Evolutionary conservation across 768 basidiomycete genomes (phyloP).

Genomic region (Clavulina sp.): DNA sequence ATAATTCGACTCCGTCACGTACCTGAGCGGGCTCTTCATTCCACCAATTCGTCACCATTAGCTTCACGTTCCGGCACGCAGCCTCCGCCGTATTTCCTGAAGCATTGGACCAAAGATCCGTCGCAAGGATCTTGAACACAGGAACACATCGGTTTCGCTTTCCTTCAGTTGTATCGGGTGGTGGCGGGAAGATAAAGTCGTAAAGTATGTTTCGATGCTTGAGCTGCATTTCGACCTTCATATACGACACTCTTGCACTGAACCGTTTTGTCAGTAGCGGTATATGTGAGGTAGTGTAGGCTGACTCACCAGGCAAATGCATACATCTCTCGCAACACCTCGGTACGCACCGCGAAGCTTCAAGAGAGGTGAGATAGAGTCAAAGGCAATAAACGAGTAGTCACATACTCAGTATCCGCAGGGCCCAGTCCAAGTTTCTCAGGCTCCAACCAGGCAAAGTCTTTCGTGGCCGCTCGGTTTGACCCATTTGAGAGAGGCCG

Average conservation of each 20-base stretch:
- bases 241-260: slow-evolving; percentile 82
- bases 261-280: background rate
- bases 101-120: slow-evolving; percentile 39
- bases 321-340: slow-evolving; percentile 59
- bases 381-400: background rate
- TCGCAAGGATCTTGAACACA: slow-evolving; percentile 64
- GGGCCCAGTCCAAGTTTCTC: slow-evolving; percentile 8
- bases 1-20: slow-evolving; percentile 1
- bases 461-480: slow-evolving; percentile 7
- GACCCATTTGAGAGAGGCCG: slow-evolving; percentile 14
- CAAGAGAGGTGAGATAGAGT: background rate
- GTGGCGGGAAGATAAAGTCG: slow-evolving; percentile 44
- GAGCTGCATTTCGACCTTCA: slow-evolving; percentile 74
- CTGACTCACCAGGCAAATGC: slow-evolving; percentile 64
- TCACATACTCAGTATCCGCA: background rate
- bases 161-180: slow-evolving; percentile 19
- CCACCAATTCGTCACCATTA: slow-evolving; percentile 64
- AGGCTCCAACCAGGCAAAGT: slow-evolving; percentile 13
- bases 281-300: background rate
- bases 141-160: slow-evolving; percentile 42
- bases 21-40: slow-evolving; percentile 52
- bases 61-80: slow-evolving; percentile 10
- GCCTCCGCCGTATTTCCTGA: background rate
- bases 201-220: slow-evolving; percentile 66
- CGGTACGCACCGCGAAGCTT: slow-evolving; percentile 51